Conservation (phyloP, 2,329 filamentous ascomycete species). For the Nemania serpens region DNA sequence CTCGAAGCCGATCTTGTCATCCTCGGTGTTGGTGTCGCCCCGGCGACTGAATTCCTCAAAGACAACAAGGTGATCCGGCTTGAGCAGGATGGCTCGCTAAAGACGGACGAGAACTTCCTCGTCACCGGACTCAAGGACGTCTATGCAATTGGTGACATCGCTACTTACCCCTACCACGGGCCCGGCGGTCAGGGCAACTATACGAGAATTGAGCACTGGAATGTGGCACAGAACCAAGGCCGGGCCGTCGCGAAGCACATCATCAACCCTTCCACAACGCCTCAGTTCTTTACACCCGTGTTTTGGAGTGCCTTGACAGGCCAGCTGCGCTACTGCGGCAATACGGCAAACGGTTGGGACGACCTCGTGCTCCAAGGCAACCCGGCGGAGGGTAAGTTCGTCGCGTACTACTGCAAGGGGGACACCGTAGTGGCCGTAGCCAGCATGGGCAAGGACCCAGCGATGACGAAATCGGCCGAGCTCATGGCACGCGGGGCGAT, state of each 20-base stretch:
- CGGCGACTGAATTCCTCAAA: constrained; percentile 81
- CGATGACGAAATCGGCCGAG: constrained; percentile 81
- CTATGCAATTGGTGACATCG: constrained; percentile 93
- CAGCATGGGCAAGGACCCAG: constrained; percentile 87
- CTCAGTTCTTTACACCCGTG: constrained; percentile 82
- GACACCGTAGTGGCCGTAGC: constrained; percentile 89
- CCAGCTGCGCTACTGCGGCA: constrained; percentile 92
- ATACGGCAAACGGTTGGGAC: constrained; percentile 81
- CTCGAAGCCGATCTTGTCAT: constrained; percentile 89
- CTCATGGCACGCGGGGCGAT: constrained; percentile 84
- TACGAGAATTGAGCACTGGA: constrained; percentile 96
- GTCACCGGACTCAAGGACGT: constrained; percentile 79
- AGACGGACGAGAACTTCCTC: constrained; percentile 78
- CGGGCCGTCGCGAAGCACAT: constrained; percentile 81
- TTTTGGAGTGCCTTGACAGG: constrained; percentile 95
- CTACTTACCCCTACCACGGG: constrained; percentile 90
- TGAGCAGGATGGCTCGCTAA: constrained; percentile 83
- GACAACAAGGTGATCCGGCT: constrained; percentile 72
- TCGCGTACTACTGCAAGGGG: constrained; percentile 85
- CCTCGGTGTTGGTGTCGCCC: constrained; percentile 85
- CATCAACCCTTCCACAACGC: constrained; percentile 62
- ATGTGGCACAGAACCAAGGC: constrained; percentile 93
- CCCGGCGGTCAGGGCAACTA: constrained; percentile 76
- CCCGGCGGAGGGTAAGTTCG: constrained; percentile 78
- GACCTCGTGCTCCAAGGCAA: constrained; percentile 81